Evolutionary conservation across 306 rosid genomes (phyloP), one percentile per base, ranked within the genome.

Genomic region (Lotus japonicus): DNA sequence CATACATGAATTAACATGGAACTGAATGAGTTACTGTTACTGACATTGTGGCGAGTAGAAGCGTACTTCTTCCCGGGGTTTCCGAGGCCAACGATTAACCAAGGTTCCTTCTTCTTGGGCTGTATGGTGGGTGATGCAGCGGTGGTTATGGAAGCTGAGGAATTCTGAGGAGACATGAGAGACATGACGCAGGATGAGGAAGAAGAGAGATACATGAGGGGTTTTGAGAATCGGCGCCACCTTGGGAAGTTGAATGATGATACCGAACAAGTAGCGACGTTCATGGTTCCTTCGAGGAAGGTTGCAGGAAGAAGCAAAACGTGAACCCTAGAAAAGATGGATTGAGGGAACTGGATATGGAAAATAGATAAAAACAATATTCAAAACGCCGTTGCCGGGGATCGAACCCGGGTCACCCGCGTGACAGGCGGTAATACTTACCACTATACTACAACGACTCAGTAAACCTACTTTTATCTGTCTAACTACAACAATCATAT

Each of bases 21-120:
- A 9, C 11, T 38, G 42, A 38, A 38, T 11, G 7, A 31, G 19
- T 0, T 7, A 14, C 3, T 3, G 7, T n/a, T 10, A 84, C 83
- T 58, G 59, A 89, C 92, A 68, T 84, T 89, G 71, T 89, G 96
- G 75, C 94, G 96, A 16, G 91, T 89, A 17, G 59, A 63, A 18
- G 76, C 23, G 79, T 26, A 89, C 65, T 64, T 83, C 68, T 87
- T 87, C 68, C 94, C 96, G 0, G 96, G 96, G 68, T 89, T 89
- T 7, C 96, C 94, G n/a, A 89, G 96, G 52, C 96, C 96, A 42
- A 89, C 89, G 16, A 89, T 76, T 39, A 89, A 85, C 96, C 96
- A 89, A 16, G 89, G 91, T n/a, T 74, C 70, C 38, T 68, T 76
- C 72, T 73, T 64, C 49, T 77, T 81, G 44, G 89, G 54, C 31